Percentiles rank a stretch among this genome's conserved stretches.
Conservation (phyloP, 2,329 filamentous ascomycete species). For the Pleurostoma richardsiae region DNA sequence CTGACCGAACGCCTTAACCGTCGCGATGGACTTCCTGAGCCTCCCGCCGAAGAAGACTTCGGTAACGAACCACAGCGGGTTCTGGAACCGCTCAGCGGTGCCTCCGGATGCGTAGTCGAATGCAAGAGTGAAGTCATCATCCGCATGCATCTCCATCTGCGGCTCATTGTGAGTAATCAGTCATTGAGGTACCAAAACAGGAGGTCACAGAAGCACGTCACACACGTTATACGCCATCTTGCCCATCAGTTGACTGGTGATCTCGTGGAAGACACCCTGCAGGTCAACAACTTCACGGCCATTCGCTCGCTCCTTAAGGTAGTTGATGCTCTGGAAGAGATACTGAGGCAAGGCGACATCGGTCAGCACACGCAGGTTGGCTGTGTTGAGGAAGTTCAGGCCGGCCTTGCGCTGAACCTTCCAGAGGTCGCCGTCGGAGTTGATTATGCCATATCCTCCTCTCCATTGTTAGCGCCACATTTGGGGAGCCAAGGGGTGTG, state of each 20-base stretch:
- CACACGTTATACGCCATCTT: slow-evolving; percentile 58
- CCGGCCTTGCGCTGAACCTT: slow-evolving; percentile 59
- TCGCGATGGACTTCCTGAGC: slow-evolving; percentile 42
- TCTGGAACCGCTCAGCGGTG: slow-evolving; percentile 59
- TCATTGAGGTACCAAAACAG: not conserved
- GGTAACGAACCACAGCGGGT: slow-evolving; percentile 57
- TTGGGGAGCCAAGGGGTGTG: no score
- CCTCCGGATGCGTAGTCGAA: slow-evolving; percentile 59
- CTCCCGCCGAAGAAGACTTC: slow-evolving; percentile 44
- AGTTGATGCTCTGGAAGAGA: slow-evolving; percentile 34
- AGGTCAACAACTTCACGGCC: slow-evolving; percentile 40
- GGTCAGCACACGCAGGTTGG: slow-evolving; percentile 53
- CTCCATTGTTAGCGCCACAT: not conserved
- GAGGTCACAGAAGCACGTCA: not conserved
- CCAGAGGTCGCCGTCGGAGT: slow-evolving; percentile 60
- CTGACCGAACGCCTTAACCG: slow-evolving; percentile 50
- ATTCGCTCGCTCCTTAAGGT: slow-evolving; percentile 26
- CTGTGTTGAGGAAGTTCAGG: slow-evolving; percentile 49
- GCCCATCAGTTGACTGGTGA: slow-evolving; percentile 63
- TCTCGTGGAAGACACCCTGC: slow-evolving; percentile 55
- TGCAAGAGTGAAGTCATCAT: slow-evolving; percentile 53
- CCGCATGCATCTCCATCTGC: slow-evolving; percentile 60
- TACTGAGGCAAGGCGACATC: slow-evolving; percentile 52
- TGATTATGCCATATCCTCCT: slow-evolving; percentile 58
- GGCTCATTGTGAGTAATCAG: not conserved